phyloP scores from a whole-genome alignment of 257 asterid genomes.

The Euphrasia confusa region DNA sequence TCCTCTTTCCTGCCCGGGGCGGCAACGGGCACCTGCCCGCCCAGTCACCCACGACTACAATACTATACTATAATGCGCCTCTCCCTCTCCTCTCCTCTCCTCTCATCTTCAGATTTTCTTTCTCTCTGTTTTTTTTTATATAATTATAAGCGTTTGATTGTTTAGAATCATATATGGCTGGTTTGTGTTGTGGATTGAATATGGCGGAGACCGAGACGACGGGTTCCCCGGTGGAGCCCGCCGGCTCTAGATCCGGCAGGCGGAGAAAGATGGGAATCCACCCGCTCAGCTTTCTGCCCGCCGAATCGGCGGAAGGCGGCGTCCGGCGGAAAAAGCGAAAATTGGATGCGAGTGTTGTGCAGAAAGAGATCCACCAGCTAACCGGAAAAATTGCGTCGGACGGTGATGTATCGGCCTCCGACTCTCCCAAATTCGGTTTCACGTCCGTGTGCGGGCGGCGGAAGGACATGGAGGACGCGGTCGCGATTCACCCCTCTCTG shows the following conservation, averaged over 20 bases:
- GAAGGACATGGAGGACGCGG: slow-evolving; percentile 91
- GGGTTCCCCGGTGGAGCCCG: slow-evolving; percentile 50
- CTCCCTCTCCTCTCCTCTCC: slow-evolving; percentile 14
- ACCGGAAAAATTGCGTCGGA: slow-evolving; percentile 13
- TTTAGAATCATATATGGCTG: slow-evolving; percentile 56
- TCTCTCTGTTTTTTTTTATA: no score
- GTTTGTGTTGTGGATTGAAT: slow-evolving; percentile 57
- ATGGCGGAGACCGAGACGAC: slow-evolving; percentile 70
- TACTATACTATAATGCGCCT: no score
- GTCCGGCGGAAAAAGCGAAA: slow-evolving; percentile 40
- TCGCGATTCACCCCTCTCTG: slow-evolving; percentile 55
- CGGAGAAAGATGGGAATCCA: slow-evolving; percentile 73
- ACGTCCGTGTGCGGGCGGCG: slow-evolving; percentile 87
- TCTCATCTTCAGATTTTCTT: slow-evolving; percentile 15
- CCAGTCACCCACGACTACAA: slow-evolving; percentile 37
- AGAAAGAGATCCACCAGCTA: neutral
- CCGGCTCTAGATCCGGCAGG: slow-evolving; percentile 52
- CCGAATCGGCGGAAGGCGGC: slow-evolving; percentile 51
- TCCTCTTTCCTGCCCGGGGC: slow-evolving; percentile 58
- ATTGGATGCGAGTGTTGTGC: slow-evolving; percentile 27
- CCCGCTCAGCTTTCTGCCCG: slow-evolving; percentile 56
- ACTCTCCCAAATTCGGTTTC: slow-evolving; percentile 51
- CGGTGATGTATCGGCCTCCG: slow-evolving; percentile 1
- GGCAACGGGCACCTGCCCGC: slow-evolving; percentile 96
- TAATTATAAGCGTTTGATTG: no score